Evolutionary conservation across 192 early-diverging fungal genomes (phyloP), one percentile per base, ranked within the genome.

Genomic region (Backusella circina): DNA sequence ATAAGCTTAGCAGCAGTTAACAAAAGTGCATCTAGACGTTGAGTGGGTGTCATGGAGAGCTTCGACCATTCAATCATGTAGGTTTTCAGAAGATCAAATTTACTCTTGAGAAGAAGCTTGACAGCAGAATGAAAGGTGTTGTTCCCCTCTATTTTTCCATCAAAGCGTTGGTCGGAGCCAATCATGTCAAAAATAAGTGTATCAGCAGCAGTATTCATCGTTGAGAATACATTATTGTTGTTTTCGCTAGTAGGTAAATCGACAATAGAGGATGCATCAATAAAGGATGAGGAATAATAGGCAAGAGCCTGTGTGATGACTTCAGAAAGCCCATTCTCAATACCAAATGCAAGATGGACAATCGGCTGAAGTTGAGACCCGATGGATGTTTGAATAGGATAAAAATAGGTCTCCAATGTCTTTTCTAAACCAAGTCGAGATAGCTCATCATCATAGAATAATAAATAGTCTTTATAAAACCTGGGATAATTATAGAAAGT

Each of bases 351-450:
- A 26, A 71, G 31, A 21, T 76, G 77, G 64, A 72, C 77, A 18
- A 78, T 35, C 8, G 77, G 77, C 4, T 78, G 77, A 21, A 78
- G 67, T 35, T 78, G 77, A 26, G 72, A 54, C 8, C 67, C 66
- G 16, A 78, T 51, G 0, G 77, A 78, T 10, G 47, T 38, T 15
- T 38, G 66, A n/a, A 78, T 33, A 57, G n/a, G 13, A n/a, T 71
- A 61, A 18, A 78, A 78, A 37, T 73, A 78, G 0, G 28, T 44
- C 16, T 72, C 16, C 0, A 74, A 26, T 12, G 67, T 69, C 13
- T 32, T 36, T 39, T 68, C 50, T 21, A 74, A 5, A 21, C 77
- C 77, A 23, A 44, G 31, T 12, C 9, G 66, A 37, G 18, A 28
- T 31, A 69, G 10, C 18, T 78, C 39, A 13, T 74, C 35, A 61